phyloP scores from a whole-genome alignment of 2,329 filamentous ascomycete species.

The Microsporum ferrugineum region DNA sequence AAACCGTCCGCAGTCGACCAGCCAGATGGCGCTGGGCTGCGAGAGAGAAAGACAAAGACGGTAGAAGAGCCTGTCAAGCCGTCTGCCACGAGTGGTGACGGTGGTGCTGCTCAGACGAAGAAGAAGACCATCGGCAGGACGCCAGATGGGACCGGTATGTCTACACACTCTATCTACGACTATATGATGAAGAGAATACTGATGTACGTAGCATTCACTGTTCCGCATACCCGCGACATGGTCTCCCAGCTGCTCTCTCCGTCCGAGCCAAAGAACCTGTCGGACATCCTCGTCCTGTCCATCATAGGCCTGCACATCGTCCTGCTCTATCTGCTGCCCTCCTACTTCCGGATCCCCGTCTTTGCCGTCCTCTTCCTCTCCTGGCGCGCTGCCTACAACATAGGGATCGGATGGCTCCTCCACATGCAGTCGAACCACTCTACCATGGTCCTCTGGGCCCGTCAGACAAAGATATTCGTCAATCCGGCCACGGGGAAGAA shows the following conservation, averaged over 20 bases:
- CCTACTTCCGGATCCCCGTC: slow-evolving; percentile 56
- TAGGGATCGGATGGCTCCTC: slow-evolving; percentile 82
- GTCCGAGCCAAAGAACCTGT: slow-evolving; percentile 86
- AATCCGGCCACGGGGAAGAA: slow-evolving; percentile 69
- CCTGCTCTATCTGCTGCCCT: slow-evolving; percentile 61
- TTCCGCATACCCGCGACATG: slow-evolving; percentile 97
- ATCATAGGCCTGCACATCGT: slow-evolving; percentile 67
- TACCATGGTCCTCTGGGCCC: slow-evolving; percentile 76
- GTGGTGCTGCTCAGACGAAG: slow-evolving; percentile 27
- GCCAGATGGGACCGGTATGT: slow-evolving; percentile 77
- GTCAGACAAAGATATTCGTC: slow-evolving; percentile 76
- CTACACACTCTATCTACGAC: not conserved
- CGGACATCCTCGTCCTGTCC: slow-evolving; percentile 66
- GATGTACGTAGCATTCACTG: slow-evolving; percentile 65
- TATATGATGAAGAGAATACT: not conserved
- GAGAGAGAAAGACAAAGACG: slow-evolving; percentile 35
- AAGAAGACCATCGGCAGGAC: slow-evolving; percentile 82
- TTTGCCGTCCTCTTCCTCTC: slow-evolving; percentile 80
- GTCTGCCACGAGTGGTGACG: slow-evolving; percentile 24
- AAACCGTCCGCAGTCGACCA: not conserved
- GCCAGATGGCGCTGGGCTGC: slow-evolving; percentile 30
- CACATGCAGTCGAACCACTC: slow-evolving; percentile 83
- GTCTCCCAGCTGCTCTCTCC: slow-evolving; percentile 93
- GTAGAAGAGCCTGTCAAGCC: slow-evolving; percentile 34
- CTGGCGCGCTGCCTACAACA: slow-evolving; percentile 87